Evolutionary conservation across 2,329 filamentous ascomycete species (phyloP).

Genomic region (Thielaviopsis punctulata): DNA sequence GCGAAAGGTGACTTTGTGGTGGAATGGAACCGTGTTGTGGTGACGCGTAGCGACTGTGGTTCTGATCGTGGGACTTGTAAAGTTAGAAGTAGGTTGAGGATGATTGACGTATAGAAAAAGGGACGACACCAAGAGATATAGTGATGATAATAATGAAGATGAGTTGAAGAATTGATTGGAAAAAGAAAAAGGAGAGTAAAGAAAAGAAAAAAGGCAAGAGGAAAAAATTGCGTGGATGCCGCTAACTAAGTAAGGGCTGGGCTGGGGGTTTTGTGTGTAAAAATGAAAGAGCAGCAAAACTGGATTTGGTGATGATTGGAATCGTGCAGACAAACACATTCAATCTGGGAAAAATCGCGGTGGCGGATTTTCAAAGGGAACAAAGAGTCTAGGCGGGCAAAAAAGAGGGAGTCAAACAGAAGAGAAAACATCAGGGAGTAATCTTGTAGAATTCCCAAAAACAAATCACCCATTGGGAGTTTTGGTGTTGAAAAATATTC

Average conservation of each 20-base stretch:
- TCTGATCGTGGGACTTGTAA: slow-evolving; percentile 1
- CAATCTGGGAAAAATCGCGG: slow-evolving; percentile 7
- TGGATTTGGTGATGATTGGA: slow-evolving; percentile 7
- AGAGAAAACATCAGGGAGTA: background rate
- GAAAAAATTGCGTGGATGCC: background rate
- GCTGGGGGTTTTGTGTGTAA: background rate
- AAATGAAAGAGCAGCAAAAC: slow-evolving; percentile 14
- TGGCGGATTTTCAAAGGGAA: background rate
- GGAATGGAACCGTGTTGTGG: slow-evolving; percentile 28
- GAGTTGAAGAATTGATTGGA: background rate
- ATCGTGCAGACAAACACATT: slow-evolving; percentile 5
- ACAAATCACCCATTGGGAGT: background rate
- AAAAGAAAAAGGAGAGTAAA: background rate
- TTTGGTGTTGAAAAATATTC: background rate
- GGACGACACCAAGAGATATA: background rate
- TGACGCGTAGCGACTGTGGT: slow-evolving; percentile 31
- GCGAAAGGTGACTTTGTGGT: slow-evolving; percentile 31
- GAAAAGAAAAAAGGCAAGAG: background rate
- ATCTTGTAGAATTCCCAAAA: background rate
- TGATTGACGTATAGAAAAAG: background rate
- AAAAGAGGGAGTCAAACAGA: background rate
- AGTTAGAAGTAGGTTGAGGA: slow-evolving; percentile 2
- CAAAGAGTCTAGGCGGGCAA: background rate
- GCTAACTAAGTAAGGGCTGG: background rate
- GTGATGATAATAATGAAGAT: background rate